A percentile compares a stretch with the other conserved stretches of the same genome.
Conservation (phyloP, 164 flowering plant species). For the Akebia trifoliata region DNA sequence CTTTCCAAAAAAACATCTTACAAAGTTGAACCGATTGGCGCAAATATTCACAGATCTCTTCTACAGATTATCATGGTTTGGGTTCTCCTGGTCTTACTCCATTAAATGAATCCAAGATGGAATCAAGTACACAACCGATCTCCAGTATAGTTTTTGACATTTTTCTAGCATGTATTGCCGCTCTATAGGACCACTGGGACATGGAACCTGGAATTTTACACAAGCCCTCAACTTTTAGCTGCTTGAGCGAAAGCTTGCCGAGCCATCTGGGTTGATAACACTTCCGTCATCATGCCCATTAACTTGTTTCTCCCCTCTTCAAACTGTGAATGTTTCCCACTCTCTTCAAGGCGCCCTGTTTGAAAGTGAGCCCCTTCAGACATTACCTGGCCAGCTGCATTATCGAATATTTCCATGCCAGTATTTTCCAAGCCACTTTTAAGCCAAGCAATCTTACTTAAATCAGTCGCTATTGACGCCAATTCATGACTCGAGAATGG, state of each 20-base stretch:
- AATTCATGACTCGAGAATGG: conserved; percentile 62
- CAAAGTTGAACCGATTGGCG: not conserved
- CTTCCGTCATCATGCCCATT: conserved; percentile 30
- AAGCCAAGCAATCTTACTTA: conserved; percentile 73
- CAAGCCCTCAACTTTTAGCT: conserved; percentile 36
- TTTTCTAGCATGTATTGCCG: not conserved
- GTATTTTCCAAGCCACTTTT: conserved; percentile 55
- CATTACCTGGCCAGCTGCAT: conserved; percentile 10
- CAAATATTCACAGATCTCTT: not conserved
- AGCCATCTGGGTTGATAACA: conserved; percentile 26
- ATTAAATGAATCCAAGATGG: not conserved
- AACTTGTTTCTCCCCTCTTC: conserved; percentile 34
- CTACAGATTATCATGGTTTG: not conserved
- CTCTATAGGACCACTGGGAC: not conserved
- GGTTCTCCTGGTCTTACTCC: not conserved
- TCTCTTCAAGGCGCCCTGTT: conserved; percentile 17
- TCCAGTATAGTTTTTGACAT: not conserved
- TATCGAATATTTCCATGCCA: conserved; percentile 16
- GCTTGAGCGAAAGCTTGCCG: conserved; percentile 21
- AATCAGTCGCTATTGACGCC: conserved; percentile 57
- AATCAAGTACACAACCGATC: not conserved
- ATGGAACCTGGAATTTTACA: not conserved
- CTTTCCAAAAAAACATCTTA: not conserved
- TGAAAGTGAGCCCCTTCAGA: conserved; percentile 17
- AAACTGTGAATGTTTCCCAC: conserved; percentile 20